These are phyloP conservation scores for Mycosarcoma mackinlayi DNA, from an alignment of 1,284 basidiomycete genomes.

Conservation along the genomic window DNA sequence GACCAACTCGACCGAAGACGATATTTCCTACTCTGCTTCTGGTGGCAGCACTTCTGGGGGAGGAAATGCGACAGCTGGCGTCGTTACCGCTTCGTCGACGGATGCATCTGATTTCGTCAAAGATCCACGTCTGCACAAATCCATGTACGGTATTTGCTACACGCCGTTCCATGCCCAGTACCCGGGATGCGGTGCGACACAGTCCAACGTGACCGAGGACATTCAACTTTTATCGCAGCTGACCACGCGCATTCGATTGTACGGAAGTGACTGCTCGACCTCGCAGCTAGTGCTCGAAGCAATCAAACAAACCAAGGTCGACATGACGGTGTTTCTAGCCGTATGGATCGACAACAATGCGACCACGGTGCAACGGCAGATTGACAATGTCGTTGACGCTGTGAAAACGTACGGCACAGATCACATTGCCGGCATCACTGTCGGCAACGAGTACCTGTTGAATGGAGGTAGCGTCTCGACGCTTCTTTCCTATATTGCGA, in stretches of 20 bases:
- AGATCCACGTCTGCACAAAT: constrained; percentile 74
- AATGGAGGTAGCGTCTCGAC: constrained; percentile 54
- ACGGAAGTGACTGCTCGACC: constrained; percentile 72
- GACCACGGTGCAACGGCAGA: constrained; percentile 79
- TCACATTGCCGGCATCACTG: constrained; percentile 81
- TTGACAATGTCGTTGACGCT: constrained; percentile 75
- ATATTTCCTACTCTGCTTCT: not conserved
- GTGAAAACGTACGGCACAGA: constrained; percentile 82
- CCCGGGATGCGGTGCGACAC: constrained; percentile 70
- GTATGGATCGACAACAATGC: constrained; percentile 79
- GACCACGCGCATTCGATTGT: constrained; percentile 64
- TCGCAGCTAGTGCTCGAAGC: constrained; percentile 76
- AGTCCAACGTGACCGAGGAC: constrained; percentile 70
- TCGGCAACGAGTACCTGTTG: constrained; percentile 69
- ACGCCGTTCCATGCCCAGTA: constrained; percentile 59
- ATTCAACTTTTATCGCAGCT: constrained; percentile 70
- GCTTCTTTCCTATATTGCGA: constrained; percentile 77
- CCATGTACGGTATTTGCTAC: constrained; percentile 72
- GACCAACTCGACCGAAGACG: constrained; percentile 25
- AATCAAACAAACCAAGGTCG: constrained; percentile 86
- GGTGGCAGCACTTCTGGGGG: not conserved
- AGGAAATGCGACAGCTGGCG: constrained; percentile 21
- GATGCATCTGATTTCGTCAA: constrained; percentile 76
- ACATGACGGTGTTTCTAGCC: constrained; percentile 86
- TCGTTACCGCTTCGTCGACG: constrained; percentile 50